Conservation (phyloP, 306 rosid species). For the Oxytropis ochrocephala region DNA sequence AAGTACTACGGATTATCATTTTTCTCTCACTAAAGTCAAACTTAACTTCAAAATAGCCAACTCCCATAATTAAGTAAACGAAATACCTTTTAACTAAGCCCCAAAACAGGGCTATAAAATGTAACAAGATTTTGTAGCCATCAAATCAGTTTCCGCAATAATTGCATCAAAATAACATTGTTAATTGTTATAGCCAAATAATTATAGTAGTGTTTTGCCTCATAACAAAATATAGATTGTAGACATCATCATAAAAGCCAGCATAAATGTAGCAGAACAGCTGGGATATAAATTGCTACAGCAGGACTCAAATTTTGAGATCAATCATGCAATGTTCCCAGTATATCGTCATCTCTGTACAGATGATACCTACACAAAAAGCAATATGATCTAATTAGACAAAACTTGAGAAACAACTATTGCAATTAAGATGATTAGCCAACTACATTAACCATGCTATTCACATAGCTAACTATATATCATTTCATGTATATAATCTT, state of each 20-base stretch:
- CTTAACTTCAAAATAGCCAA: not conserved
- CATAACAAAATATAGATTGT: not conserved
- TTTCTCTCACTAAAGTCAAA: too few species aligned
- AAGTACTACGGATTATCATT: too few species aligned
- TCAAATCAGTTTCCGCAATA: not conserved
- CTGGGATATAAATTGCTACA: not conserved
- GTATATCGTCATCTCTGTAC: slow-evolving; percentile 43
- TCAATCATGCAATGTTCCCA: slow-evolving; percentile 56
- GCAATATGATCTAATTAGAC: not conserved
- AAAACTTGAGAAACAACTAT: not conserved
- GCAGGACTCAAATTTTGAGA: not conserved
- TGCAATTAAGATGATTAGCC: slow-evolving; percentile 10
- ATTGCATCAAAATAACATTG: not conserved
- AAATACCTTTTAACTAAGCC: not conserved
- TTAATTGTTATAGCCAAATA: not conserved
- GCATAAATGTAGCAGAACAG: slow-evolving; percentile 17
- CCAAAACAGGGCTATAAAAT: not conserved
- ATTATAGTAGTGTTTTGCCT: not conserved
- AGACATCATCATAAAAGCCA: slow-evolving; percentile 1
- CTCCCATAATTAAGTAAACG: not conserved
- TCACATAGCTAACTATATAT: too few species aligned
- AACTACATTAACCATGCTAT: not conserved
- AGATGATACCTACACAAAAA: slow-evolving; percentile 39
- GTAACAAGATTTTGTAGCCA: not conserved
- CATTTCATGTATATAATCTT: too few species aligned